Conservation (phyloP, 352 stramenopile genomes). For the Globisporangium uncinulatum region DNA sequence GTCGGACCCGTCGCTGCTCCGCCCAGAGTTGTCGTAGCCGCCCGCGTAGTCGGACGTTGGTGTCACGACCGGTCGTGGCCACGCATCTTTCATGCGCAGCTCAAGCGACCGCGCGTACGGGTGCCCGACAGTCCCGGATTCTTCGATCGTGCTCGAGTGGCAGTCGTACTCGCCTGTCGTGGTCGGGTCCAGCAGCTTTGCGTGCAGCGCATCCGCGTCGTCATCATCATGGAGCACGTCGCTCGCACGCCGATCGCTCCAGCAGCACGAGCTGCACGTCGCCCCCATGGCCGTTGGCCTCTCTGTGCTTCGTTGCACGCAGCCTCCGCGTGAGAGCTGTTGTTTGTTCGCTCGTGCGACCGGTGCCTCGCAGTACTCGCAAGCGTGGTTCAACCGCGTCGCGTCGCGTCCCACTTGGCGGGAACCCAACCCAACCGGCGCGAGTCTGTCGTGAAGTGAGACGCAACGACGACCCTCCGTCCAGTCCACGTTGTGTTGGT, state of each 20-base stretch:
- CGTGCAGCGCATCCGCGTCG: slow-evolving; percentile 25
- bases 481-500: background rate
- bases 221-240: slow-evolving; percentile 27
- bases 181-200: slow-evolving; percentile 37
- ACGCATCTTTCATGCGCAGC: slow-evolving; percentile 8
- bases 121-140: slow-evolving; percentile 2
- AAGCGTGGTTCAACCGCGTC: background rate
- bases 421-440: too few relatives aligned
- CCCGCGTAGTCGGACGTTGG: slow-evolving; percentile 1
- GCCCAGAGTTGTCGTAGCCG: background rate
- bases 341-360: too few relatives aligned
- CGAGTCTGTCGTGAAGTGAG: background rate
- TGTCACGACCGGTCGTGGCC: slow-evolving; percentile 8
- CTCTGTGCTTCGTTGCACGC: too few relatives aligned
- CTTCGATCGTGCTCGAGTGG: slow-evolving; percentile 8
- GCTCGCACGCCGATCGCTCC: slow-evolving; percentile 24
- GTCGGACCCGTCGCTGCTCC: background rate
- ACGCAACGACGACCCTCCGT: slow-evolving; percentile 1
- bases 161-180: slow-evolving; percentile 6
- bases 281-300: slow-evolving; percentile 18
- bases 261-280: slow-evolving; percentile 34
- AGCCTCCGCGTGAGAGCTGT: background rate
- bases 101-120: slow-evolving; percentile 6
- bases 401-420: slow-evolving; percentile 5
- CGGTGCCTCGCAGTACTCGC: background rate